Conservation (phyloP, 176 grass and related monocot genomes). For the Aechmea fasciata region DNA sequence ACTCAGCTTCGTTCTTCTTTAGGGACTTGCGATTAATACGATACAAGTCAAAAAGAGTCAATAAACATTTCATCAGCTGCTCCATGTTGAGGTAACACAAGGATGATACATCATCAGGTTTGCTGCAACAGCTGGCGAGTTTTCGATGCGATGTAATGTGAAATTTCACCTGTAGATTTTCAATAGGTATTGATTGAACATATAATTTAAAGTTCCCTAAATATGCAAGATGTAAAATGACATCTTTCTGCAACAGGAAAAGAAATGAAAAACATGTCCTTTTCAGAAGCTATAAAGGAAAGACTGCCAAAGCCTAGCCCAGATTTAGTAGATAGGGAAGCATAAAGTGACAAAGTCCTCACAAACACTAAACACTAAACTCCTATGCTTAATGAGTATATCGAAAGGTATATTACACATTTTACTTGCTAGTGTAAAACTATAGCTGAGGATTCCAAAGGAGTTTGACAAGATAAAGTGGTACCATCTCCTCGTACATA, state of each 20-base stretch:
- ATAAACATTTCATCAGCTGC: slow-evolving; percentile 78
- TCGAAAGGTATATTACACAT: too few relatives aligned
- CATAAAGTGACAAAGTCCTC: too few relatives aligned
- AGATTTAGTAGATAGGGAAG: too few relatives aligned
- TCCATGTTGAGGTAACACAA: slow-evolving; percentile 78
- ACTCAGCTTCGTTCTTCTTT: slow-evolving; percentile 49
- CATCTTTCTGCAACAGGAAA: too few relatives aligned
- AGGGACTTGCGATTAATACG: slow-evolving; percentile 30
- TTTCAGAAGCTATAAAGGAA: slow-evolving; percentile 1
- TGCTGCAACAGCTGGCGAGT: slow-evolving; percentile 36
- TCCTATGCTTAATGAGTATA: too few relatives aligned
- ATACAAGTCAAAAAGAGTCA: slow-evolving; percentile 73
- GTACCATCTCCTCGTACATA: slow-evolving; percentile 91
- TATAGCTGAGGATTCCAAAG: not conserved
- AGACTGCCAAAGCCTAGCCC: too few relatives aligned
- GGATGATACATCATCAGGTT: slow-evolving; percentile 60
- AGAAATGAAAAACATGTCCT: slow-evolving; percentile 16
- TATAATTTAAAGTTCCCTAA: not conserved
- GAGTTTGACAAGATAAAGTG: slow-evolving; percentile 19
- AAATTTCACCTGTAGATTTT: slow-evolving; percentile 64
- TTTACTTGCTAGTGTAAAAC: too few relatives aligned
- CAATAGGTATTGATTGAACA: slow-evolving; percentile 1
- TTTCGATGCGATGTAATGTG: slow-evolving; percentile 75
- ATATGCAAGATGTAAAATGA: not conserved
- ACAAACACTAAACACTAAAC: too few relatives aligned